phyloP scores from a whole-genome alignment of 2,329 filamentous ascomycete species.

The Fusarium solani-melongenae region DNA sequence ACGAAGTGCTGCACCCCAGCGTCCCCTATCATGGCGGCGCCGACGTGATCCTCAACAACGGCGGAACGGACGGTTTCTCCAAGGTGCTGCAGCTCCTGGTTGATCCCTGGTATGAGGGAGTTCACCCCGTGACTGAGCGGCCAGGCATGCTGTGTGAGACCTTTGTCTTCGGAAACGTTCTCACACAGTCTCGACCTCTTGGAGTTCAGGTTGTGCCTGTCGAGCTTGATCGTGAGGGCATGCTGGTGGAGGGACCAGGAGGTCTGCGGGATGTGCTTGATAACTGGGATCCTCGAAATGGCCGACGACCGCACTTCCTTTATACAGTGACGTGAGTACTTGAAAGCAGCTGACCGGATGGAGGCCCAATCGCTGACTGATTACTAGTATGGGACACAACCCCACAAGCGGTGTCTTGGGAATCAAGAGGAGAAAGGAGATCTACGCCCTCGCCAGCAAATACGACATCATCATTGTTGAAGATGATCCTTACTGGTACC shows the following conservation, averaged over 20 bases:
- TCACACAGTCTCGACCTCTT: conserved; percentile 73
- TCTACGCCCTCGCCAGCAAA: conserved; percentile 83
- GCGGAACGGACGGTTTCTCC: conserved; percentile 85
- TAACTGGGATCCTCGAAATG: conserved; percentile 82
- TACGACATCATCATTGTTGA: conserved; percentile 93
- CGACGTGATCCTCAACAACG: conserved; percentile 82
- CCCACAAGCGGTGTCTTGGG: conserved; percentile 83
- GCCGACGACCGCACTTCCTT: conserved; percentile 83
- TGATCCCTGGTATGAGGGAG: conserved; percentile 78
- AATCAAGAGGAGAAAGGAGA: conserved; percentile 76
- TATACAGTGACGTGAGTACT: conserved; percentile 86
- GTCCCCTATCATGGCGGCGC: conserved; percentile 82
- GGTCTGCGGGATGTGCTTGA: conserved; percentile 81
- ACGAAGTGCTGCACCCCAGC: conserved; percentile 81
- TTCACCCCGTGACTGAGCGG: conserved; percentile 74
- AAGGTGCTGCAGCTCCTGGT: conserved; percentile 82
- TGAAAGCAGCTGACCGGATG: no score
- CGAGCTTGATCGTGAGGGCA: conserved; percentile 81
- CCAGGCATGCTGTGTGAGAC: conserved; percentile 83
- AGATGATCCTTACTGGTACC: conserved; percentile 96
- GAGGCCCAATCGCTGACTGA: not conserved
- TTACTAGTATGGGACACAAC: conserved; percentile 74
- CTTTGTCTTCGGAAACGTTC: conserved; percentile 82
- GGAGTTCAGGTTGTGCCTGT: conserved; percentile 81
- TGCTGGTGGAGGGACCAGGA: conserved; percentile 78